phyloP scores from a whole-genome alignment of 495 filamentous ascomycete genomes.

The Xylaria acuta region DNA sequence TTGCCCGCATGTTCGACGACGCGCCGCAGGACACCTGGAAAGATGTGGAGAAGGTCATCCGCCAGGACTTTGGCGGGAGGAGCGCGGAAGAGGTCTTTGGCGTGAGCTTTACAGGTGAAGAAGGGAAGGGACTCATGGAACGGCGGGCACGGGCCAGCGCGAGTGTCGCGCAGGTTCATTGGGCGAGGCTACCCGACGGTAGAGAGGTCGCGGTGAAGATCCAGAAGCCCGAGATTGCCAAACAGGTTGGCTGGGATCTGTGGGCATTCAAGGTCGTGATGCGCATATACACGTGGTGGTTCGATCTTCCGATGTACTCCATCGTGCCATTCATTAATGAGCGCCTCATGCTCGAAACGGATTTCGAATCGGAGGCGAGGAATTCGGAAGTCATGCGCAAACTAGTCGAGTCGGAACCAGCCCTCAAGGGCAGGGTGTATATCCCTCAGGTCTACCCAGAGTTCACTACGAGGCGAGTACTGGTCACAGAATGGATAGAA shows the following conservation, averaged over 20 bases:
- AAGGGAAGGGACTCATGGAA: slow-evolving; percentile 81
- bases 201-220: slow-evolving; percentile 94
- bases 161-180: slow-evolving; percentile 95
- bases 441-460: slow-evolving; percentile 85
- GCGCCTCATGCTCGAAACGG: slow-evolving; percentile 86
- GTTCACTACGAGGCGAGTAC: slow-evolving; percentile 80
- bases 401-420: slow-evolving; percentile 77
- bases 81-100: slow-evolving; percentile 88
- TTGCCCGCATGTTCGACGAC: slow-evolving; percentile 95
- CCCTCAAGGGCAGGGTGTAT: slow-evolving; percentile 80
- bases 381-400: slow-evolving; percentile 85
- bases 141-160: slow-evolving; percentile 84
- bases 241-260: slow-evolving; percentile 90
- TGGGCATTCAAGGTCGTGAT: slow-evolving; percentile 92
- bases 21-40: slow-evolving; percentile 92
- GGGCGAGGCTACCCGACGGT: slow-evolving; percentile 83
- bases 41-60: slow-evolving; percentile 84
- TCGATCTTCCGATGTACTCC: slow-evolving; percentile 87
- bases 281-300: slow-evolving; percentile 76
- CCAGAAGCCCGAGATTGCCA: slow-evolving; percentile 91
- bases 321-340: slow-evolving; percentile 90
- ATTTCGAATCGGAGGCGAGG: slow-evolving; percentile 88
- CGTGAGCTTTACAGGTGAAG: slow-evolving; percentile 73
- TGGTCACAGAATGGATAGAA: slow-evolving; percentile 98
- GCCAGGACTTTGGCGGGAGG: slow-evolving; percentile 83